Evolutionary conservation across 163 green algal genomes (phyloP), one percentile per base, ranked within the genome.

Genomic region (Smithsoniella earleae): DNA sequence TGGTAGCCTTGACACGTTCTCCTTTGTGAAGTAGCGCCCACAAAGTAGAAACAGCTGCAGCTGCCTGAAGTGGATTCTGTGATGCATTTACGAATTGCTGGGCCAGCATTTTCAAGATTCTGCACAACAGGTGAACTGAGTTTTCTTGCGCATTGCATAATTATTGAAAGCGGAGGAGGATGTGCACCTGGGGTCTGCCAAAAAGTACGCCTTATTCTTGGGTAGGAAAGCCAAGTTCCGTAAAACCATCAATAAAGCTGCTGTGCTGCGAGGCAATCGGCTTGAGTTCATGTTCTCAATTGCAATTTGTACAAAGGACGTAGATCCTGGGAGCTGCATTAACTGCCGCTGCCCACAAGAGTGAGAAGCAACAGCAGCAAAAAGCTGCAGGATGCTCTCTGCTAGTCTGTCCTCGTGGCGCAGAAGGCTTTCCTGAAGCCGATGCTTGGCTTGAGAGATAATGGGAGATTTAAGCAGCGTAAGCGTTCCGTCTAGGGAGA

Each of bases 1-100:
- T 30, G 10, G 58, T 69, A 25, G 58, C 58, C 25, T 69, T 69
- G 5, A 69, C 58, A 10, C 58, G 58, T 34, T 69, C 58, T 22
- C 58, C 58, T 13, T 69, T 69, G 58, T 40, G 25, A 4, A 69
- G 58, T 33, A 69, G 58, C 20, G 58, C 58, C 58, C 58, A 69
- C 5, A 69, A 5, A 1, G 58, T 34, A 16, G 58, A 69, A 30
- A 69, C 22, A 6, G 58, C 58, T 28, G 22, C 18, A n/a, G 58
- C 58, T 45, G 58, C 58, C 0, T 36, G 20, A 6, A 43, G 8
- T 1, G 8, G 34, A 31, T 34, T 36, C 31, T 69, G n/a, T n/a
- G 38, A 16, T 36, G 58, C 58, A 13, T 33, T 34, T n/a, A 25
- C 34, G 25, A 33, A 22, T 33, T 43, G 58, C 20, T 3, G 16